Conservation (phyloP, 352 stramenopile species). For the Globisporangium paddicum region DNA sequence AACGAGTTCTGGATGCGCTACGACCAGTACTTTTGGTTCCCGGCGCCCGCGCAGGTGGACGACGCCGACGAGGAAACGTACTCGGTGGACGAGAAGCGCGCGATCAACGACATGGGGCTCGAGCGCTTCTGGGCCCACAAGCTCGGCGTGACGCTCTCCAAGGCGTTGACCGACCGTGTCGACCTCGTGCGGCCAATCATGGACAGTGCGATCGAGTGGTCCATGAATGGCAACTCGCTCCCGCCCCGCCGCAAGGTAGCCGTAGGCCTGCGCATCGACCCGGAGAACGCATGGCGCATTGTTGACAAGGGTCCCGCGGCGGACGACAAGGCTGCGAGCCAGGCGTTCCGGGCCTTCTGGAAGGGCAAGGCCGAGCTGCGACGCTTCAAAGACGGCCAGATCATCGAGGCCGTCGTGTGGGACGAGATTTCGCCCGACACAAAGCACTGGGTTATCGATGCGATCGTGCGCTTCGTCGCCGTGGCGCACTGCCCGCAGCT, state of each 20-base stretch:
- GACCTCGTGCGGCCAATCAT: constrained; percentile 50
- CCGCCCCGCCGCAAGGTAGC: constrained; percentile 56
- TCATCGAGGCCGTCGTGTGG: constrained; percentile 89
- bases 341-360: constrained; percentile 87
- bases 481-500: constrained; percentile 62
- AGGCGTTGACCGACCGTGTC: constrained; percentile 66
- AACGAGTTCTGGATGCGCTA: constrained; percentile 80
- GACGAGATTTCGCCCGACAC: constrained; percentile 66
- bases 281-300: constrained; percentile 69
- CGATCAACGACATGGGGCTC: constrained; percentile 70
- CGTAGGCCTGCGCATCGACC: constrained; percentile 77
- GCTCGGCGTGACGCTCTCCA: constrained; percentile 37
- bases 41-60: constrained; percentile 41
- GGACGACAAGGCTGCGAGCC: constrained; percentile 68
- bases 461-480: constrained; percentile 74
- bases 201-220: constrained; percentile 44
- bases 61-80: constrained; percentile 56
- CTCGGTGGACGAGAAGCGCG: constrained; percentile 56
- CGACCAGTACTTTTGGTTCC: constrained; percentile 86
- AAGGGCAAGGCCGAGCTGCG: constrained; percentile 83
- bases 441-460: constrained; percentile 65
- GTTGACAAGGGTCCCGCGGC: constrained; percentile 88
- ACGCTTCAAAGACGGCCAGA: constrained; percentile 88
- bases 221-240: constrained; percentile 28
- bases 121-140: constrained; percentile 70